phyloP scores from a whole-genome alignment of 2,329 filamentous ascomycete genomes.

The Fusarium tanahbumbuense region DNA sequence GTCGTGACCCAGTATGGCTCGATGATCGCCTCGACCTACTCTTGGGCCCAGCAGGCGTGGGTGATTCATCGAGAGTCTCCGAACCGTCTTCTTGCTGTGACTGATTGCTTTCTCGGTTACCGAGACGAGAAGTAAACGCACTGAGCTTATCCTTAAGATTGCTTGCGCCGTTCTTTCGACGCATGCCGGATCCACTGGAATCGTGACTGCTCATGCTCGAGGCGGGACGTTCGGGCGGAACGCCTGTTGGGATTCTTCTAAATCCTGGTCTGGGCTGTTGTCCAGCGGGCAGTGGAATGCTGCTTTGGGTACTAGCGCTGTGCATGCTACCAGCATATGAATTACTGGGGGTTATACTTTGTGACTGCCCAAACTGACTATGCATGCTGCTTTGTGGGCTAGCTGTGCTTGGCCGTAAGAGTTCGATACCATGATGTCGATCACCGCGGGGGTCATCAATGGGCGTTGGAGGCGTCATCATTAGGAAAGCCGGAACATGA shows the following conservation, averaged over 20 bases:
- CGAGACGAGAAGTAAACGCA: constrained; percentile 49
- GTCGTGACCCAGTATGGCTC: constrained; percentile 34
- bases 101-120: constrained; percentile 38
- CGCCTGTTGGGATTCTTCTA: constrained; percentile 39
- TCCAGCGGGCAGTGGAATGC: constrained; percentile 22
- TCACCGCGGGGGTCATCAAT: constrained; percentile 44
- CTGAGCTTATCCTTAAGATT: constrained; percentile 53
- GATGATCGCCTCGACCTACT: constrained; percentile 37
- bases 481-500: constrained; percentile 55
- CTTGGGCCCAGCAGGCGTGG: constrained; percentile 20
- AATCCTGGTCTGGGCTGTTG: constrained; percentile 40
- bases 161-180: constrained; percentile 46
- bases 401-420: constrained; percentile 50
- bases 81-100: constrained; percentile 40
- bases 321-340: constrained; percentile 21
- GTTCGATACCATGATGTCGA: constrained; percentile 46
- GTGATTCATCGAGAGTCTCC: constrained; percentile 37
- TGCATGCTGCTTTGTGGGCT: constrained; percentile 45
- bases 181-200: constrained; percentile 36
- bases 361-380: constrained; percentile 19
- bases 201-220: constrained; percentile 50
- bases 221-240: constrained; percentile 43
- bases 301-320: constrained; percentile 35
- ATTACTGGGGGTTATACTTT: constrained; percentile 24
- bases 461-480: constrained; percentile 62